These are phyloP conservation scores for Penstemon davidsonii DNA, from an alignment of 257 asterid genomes.

Conservation along the genomic window DNA sequence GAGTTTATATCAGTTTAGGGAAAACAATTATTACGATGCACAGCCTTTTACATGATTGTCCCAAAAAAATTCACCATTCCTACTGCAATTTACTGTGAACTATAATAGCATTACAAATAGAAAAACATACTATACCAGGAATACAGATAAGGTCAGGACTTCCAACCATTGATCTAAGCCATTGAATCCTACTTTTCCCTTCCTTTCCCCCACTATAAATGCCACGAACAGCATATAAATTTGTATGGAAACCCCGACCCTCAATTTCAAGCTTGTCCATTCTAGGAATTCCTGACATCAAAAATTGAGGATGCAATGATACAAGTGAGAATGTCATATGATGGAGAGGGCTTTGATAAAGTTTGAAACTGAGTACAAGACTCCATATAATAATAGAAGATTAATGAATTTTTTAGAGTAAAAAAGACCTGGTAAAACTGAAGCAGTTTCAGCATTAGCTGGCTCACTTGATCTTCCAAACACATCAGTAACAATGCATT, in stretches of 20 bases:
- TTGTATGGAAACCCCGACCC: constrained; percentile 98
- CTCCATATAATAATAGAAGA: background rate
- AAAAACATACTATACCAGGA: constrained; percentile 56
- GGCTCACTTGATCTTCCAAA: constrained; percentile 94
- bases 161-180: constrained; percentile 99
- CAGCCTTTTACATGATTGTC: background rate
- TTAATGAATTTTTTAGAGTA: constrained; percentile 14
- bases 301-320: background rate
- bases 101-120: constrained; percentile 5
- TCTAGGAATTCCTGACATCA: constrained; percentile 73
- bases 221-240: constrained; percentile 86
- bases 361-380: constrained; percentile 12
- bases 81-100: background rate
- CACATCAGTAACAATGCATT: constrained; percentile 81
- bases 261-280: constrained; percentile 93
- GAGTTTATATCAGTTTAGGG: background rate
- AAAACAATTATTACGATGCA: background rate
- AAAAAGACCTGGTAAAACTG: constrained; percentile 73
- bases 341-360: constrained; percentile 1
- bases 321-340: constrained; percentile 14
- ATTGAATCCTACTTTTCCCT: constrained; percentile 94
- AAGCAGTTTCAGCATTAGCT: constrained; percentile 70
- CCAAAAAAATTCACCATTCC: constrained; percentile 5
- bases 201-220: constrained; percentile 90
- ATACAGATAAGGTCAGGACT: constrained; percentile 97